Conservation (phyloP, 208 protist species). For the Porcisia deanei region DNA sequence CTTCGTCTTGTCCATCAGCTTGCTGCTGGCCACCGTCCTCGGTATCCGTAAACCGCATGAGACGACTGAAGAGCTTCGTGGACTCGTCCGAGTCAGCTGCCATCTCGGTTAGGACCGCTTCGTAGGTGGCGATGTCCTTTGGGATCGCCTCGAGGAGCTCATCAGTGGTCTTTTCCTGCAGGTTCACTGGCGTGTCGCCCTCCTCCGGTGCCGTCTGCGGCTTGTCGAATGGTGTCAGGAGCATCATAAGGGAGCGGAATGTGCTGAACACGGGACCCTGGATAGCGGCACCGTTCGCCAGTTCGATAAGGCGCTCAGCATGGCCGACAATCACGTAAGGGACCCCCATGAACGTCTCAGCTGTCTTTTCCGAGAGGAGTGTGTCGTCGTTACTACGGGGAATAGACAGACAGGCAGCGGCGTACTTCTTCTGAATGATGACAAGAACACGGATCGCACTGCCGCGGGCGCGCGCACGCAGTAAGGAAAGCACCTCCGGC, state of each 20-base stretch:
- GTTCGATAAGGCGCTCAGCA: slow-evolving; percentile 50
- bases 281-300: slow-evolving; percentile 49
- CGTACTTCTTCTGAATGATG: slow-evolving; percentile 61
- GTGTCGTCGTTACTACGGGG: slow-evolving; percentile 62
- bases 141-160: slow-evolving; percentile 41
- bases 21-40: slow-evolving; percentile 23
- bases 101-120: slow-evolving; percentile 38
- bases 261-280: slow-evolving; percentile 54
- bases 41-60: slow-evolving; percentile 20
- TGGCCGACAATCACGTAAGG: slow-evolving; percentile 57
- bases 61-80: slow-evolving; percentile 44
- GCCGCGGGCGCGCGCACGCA: slow-evolving; percentile 36
- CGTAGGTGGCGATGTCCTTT: slow-evolving; percentile 42
- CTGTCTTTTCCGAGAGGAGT: slow-evolving; percentile 60
- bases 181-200: slow-evolving; percentile 20
- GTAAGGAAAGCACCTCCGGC: slow-evolving; percentile 30
- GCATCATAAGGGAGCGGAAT: slow-evolving; percentile 47
- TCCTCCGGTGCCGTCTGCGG: slow-evolving; percentile 20
- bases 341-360: slow-evolving; percentile 62
- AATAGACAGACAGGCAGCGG: slow-evolving; percentile 65
- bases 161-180: slow-evolving; percentile 27
- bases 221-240: slow-evolving; percentile 64
- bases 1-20: slow-evolving; percentile 16
- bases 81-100: slow-evolving; percentile 51
- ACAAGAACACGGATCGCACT: slow-evolving; percentile 51